Evolutionary conservation across 768 basidiomycete species (phyloP), one percentile per base, ranked within the genome.

Genomic region (Neoboletus subvelutipes): DNA sequence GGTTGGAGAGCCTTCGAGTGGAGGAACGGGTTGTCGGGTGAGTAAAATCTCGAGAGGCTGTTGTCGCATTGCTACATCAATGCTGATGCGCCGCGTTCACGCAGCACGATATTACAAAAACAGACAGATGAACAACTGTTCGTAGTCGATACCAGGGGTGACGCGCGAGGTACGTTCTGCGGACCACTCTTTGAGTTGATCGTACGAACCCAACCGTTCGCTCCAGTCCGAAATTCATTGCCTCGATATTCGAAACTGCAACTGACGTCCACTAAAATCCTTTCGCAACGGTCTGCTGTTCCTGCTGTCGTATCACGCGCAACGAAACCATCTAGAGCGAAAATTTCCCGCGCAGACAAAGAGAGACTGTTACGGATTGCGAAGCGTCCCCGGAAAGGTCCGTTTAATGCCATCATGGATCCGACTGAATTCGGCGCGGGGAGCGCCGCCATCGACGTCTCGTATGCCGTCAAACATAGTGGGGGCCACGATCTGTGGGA

Each of bases 11-110:
- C 55, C 75, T 90, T 58, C 77, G 94, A 52, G 82, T 81, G n/a
- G 91, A 95, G 69, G 93, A 95, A 68, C 77, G 90, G 53, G 80
- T 86, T 5, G 82, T 81, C 59, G 93, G 93, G 92, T 93, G 65
- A 59, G 83, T 71, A 17, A 43, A 26, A 42, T 34, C 4, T 18
- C 0, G 10, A 18, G 1, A 11, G 0, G 5, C 13, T 3, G 0
- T 36, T 3, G 0, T 36, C n/a, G 1, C 2, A 17, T 43, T 26
- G 8, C 24, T 3, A 13, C 17, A 20, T 31, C 6, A 13, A 17
- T 17, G 9, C 20, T 47, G 24, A 54, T 26, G 6, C 10, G 0
- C 40, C 4, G n/a, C 12, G 5, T 11, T 29, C 40, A 5, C 59
- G 29, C 64, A 91, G 90, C 46, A 79, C 81, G 28, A 73, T 79